Evolutionary conservation across 768 basidiomycete species (phyloP).

Genomic region (Hypholoma sublateritium): DNA sequence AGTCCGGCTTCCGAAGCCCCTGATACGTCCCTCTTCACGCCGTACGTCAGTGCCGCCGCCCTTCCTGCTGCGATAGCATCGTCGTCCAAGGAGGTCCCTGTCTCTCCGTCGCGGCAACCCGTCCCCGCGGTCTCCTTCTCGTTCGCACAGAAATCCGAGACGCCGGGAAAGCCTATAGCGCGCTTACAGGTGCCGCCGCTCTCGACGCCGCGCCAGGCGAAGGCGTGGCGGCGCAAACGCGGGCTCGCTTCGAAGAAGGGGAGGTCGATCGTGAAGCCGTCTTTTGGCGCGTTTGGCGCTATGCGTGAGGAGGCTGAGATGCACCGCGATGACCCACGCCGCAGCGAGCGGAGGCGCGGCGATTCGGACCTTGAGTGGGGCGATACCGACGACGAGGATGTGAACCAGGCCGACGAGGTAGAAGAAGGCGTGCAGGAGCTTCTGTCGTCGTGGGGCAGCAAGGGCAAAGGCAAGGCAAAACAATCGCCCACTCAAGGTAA

Average conservation of each 20-base stretch:
- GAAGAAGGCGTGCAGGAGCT: constrained; percentile 33
- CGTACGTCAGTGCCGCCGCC: constrained; percentile 18
- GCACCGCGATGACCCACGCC: constrained; percentile 38
- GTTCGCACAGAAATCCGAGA: constrained; percentile 12
- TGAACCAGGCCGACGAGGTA: constrained; percentile 22
- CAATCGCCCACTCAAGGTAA: constrained; percentile 4
- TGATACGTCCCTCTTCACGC: constrained; percentile 23
- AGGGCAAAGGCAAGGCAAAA: constrained; percentile 12
- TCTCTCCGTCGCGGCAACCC: not conserved
- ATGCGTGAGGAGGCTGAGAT: constrained; percentile 54
- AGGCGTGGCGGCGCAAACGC: constrained; percentile 22
- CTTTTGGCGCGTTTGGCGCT: constrained; percentile 54
- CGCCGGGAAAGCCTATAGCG: constrained; percentile 5
- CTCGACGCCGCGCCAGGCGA: constrained; percentile 27
- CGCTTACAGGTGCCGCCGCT: constrained; percentile 22
- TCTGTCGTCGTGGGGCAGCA: constrained; percentile 18
- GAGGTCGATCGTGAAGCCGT: constrained; percentile 5
- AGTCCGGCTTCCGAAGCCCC: too few relatives aligned
- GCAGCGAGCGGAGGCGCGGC: constrained; percentile 52
- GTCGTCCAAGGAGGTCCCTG: constrained; percentile 1
- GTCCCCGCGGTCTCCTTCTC: constrained; percentile 33
- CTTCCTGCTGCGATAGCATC: constrained; percentile 12
- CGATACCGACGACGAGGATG: constrained; percentile 35
- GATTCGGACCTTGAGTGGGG: constrained; percentile 77
- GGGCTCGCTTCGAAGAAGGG: constrained; percentile 17